Evolutionary conservation across 345 rosid species (phyloP), one percentile per base, ranked within the genome.

Genomic region (Syzygium aromaticum): DNA sequence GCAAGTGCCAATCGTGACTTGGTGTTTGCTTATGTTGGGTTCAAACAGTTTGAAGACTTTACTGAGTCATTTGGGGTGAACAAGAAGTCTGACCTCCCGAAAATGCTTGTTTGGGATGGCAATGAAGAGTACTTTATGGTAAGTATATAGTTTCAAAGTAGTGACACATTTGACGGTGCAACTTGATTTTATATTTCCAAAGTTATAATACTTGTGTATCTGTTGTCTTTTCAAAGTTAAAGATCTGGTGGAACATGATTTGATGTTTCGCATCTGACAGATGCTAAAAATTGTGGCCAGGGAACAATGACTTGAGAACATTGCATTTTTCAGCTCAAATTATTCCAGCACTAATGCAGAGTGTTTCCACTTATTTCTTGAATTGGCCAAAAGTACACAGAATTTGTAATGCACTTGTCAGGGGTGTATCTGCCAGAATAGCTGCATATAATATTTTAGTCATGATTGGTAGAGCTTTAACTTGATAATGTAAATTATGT

Each of bases 1-100:
- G 99, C 98, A 89, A 92, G 94, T 89, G 98, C 99, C 54, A 98
- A 98, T 93, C 97, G 95, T 22, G 94, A 98, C 89, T 90, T 98
- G 86, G 95, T 95, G 56, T 98, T 98, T 91, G 97, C 92, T n/a
- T 95, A 94, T 90, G 96, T 95, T 9, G 99, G 99, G 86, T 89
- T 95, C 86, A 90, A 93, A 87, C 98, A 95, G 86, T 98, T 94
- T 90, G 94, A 89, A 89, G 99, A 95, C 16, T 95, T 98, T 90
- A 92, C 98, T 51, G 96, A 94, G 88, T 90, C 95, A 40, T 98
- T 98, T 86, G 96, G 90, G 27, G 94, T 87, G 54, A 91, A 89
- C 40, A 90, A 90, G 92, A 92, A 91, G 88, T 77, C 92, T 67
- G 93, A 92, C 51, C 93, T 98, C 52, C 99, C 99, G 23, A 95